Evolutionary conservation across 2,329 filamentous ascomycete genomes (phyloP).

Genomic region (Cadophora gregata): DNA sequence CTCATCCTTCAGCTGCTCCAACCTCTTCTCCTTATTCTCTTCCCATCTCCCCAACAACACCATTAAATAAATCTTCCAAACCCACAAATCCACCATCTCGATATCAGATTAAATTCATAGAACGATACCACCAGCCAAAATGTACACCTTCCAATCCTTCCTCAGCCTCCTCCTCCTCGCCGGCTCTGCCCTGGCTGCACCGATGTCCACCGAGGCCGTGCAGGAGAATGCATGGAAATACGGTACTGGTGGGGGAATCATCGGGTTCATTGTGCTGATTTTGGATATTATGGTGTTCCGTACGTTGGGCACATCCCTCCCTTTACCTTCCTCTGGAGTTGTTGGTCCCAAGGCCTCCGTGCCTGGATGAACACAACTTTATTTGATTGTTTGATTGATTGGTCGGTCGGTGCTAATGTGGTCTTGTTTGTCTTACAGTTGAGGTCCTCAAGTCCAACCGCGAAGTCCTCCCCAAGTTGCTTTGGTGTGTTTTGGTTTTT

Average conservation of each 20-base stretch:
- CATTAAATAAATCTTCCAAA: neutral
- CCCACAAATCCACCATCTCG: neutral
- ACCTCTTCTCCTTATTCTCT: neutral
- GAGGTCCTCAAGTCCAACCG: slow-evolving; percentile 70
- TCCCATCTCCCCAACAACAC: neutral
- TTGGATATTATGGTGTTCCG: slow-evolving; percentile 68
- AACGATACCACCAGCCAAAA: no score
- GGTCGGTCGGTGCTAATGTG: slow-evolving; percentile 25
- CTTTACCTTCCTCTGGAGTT: neutral
- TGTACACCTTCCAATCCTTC: slow-evolving; percentile 24
- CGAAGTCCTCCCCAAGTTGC: slow-evolving; percentile 60
- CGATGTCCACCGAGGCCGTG: slow-evolving; percentile 34
- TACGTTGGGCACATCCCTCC: no score
- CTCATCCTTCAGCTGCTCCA: neutral
- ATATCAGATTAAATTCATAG: no score
- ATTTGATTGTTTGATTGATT: neutral
- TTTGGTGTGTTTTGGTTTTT: slow-evolving; percentile 69
- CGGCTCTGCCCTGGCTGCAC: slow-evolving; percentile 52
- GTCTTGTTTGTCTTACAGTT: slow-evolving; percentile 50
- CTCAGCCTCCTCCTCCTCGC: slow-evolving; percentile 54
- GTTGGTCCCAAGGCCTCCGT: no score
- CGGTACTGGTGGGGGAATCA: slow-evolving; percentile 64
- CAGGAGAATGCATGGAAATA: slow-evolving; percentile 59
- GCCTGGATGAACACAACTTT: no score
- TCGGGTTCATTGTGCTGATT: slow-evolving; percentile 66